Percentiles rank a stretch among this genome's conserved stretches.
Evolutionary conservation across 176 grass and related monocot species (phyloP).

Genomic region (Hordeum marinum): DNA sequence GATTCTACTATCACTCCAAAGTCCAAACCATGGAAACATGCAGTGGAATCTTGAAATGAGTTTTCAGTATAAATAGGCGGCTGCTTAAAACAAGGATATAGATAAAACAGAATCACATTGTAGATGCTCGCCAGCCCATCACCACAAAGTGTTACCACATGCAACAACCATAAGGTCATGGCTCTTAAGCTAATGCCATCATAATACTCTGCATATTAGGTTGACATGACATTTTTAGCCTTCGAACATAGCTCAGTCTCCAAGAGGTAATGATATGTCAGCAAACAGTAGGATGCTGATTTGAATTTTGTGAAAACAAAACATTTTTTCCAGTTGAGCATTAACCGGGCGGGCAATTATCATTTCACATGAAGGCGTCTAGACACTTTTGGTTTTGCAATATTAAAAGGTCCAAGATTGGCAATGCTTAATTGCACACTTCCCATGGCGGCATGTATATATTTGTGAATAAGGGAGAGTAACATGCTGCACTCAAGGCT

Average conservation of each 20-base stretch:
- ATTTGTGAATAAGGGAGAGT: constrained; percentile 6
- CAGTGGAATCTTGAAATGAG: background rate
- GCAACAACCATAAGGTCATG: background rate
- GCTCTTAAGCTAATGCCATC: constrained; percentile 1
- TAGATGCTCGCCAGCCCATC: background rate
- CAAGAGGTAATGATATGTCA: background rate
- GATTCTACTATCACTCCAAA: background rate
- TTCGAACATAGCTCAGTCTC: background rate
- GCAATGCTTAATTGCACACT: constrained; percentile 19
- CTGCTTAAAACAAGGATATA: background rate
- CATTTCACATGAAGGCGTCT: background rate
- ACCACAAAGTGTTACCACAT: background rate
- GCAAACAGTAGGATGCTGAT: background rate
- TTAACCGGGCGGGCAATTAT: background rate
- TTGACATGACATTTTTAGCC: background rate
- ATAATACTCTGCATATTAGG: background rate
- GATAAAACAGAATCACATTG: background rate
- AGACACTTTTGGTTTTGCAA: background rate
- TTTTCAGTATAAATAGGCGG: background rate
- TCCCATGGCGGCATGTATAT: background rate
- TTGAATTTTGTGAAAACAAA: background rate
- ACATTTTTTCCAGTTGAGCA: too few relatives aligned
- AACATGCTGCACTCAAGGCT: constrained; percentile 34
- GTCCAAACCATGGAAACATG: background rate
- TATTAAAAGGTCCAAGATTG: background rate